Evolutionary conservation across 225 moss, liverwort and hornwort species (phyloP), one percentile per base, ranked within the genome.

Genomic region (Straminergon stramineum): DNA sequence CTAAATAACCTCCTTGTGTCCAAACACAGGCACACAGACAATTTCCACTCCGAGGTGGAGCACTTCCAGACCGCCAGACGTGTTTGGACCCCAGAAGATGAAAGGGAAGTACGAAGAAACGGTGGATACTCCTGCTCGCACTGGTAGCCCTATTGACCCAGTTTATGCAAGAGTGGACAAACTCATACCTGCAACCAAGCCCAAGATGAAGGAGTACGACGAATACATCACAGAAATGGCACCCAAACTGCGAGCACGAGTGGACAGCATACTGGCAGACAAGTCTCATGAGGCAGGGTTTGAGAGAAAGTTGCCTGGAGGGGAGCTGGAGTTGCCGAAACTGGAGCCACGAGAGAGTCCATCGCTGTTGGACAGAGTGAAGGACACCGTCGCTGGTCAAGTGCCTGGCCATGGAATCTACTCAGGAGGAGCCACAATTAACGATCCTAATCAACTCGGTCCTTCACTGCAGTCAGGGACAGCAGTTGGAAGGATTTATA

Each of bases 151-250:
- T 26, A 13, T 84, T 14, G 77, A 89, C 57, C 34, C 58, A 35
- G 43, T 67, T 8, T 92, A 79, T 58, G 92, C 61, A 30, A 31
- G 31, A 69, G 68, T 91, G 56, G 81, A 81, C 27, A 91, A 61
- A 81, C 41, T 74, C 68, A 20, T 89, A 32, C 66, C 84, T 84
- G 90, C 92, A 43, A 92, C 91, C 58, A 93, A 92, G 85, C 92
- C 93, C 61, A 91, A 92, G 90, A 34, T 88, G 73, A 62, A 92
- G 73, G 89, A 92, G 63, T 93, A 93, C 52, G 92, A 93, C 14
- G 75, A 92, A 41, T 93, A 89, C 79, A 86, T 93, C 63, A 88
- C 80, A 79, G 88, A 93, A 76, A 86, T 48, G 32, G 87, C 87
- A 81, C 87, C 93, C 45, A 84, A 82, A 58, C 64, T 90, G 51